Evolutionary conservation across 106 monocot species (phyloP).

Genomic region (Apostasia shenzhenica): DNA sequence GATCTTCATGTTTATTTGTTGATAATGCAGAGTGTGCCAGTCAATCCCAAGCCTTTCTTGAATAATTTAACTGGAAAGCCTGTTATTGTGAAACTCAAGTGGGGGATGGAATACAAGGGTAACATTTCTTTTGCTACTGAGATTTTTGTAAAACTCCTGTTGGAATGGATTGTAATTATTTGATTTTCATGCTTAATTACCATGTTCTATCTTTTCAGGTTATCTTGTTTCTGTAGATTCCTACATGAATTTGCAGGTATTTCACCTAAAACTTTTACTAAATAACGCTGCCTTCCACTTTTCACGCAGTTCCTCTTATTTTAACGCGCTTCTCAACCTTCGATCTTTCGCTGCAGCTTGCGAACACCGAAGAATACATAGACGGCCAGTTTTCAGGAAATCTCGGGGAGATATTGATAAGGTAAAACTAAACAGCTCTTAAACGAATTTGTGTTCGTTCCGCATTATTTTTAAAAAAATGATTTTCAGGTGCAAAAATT

Average conservation of each 20-base stretch:
- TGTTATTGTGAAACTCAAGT: constrained; percentile 92
- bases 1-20: background rate
- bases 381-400: constrained; percentile 94
- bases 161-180: background rate
- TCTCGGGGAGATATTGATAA: constrained; percentile 86
- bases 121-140: constrained; percentile 1
- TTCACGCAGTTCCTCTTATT: background rate
- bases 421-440: constrained; percentile 25
- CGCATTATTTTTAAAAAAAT: background rate
- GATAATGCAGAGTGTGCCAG: constrained; percentile 66
- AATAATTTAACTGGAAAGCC: constrained; percentile 94
- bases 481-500: constrained; percentile 68
- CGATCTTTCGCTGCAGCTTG: constrained; percentile 38
- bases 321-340: background rate
- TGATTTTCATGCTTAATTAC: background rate
- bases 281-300: background rate
- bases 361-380: constrained; percentile 88
- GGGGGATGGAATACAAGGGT: constrained; percentile 99
- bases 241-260: constrained; percentile 96
- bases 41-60: constrained; percentile 92
- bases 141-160: background rate
- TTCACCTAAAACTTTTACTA: background rate
- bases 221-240: constrained; percentile 95
- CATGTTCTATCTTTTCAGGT: constrained; percentile 28
- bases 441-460: no score